Percentiles rank a stretch among this genome's conserved stretches.
Evolutionary conservation across 768 basidiomycete species (phyloP).

Genomic region (Cystofilobasidium capitatum): DNA sequence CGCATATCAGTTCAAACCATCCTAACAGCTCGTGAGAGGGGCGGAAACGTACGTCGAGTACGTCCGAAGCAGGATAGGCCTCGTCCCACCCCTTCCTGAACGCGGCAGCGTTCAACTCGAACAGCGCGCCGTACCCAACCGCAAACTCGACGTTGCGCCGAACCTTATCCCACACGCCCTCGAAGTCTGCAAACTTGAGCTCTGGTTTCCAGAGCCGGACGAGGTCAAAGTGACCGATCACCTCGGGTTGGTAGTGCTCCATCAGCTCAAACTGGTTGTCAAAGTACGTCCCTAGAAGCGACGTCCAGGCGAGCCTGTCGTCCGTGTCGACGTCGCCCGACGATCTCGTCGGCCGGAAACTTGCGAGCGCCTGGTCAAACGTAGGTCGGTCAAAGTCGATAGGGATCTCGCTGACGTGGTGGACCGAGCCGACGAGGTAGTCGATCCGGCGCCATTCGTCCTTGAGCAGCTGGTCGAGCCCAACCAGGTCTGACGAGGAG

Average conservation of each 20-base stretch:
- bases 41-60: slow-evolving; percentile 52
- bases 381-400: slow-evolving; percentile 82
- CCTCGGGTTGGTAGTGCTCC: slow-evolving; percentile 63
- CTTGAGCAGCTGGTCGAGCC: slow-evolving; percentile 50
- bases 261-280: slow-evolving; percentile 73
- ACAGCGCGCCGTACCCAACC: slow-evolving; percentile 73
- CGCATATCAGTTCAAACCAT: neutral
- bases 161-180: slow-evolving; percentile 54
- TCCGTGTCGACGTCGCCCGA: neutral
- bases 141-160: slow-evolving; percentile 66
- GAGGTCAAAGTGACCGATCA: slow-evolving; percentile 88
- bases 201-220: slow-evolving; percentile 72
- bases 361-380: slow-evolving; percentile 54
- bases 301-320: slow-evolving; percentile 24
- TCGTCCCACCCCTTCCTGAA: slow-evolving; percentile 82
- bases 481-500: slow-evolving; percentile 54
- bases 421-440: slow-evolving; percentile 84
- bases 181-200: slow-evolving; percentile 42
- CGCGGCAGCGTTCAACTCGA: slow-evolving; percentile 87
- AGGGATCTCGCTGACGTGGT: slow-evolving; percentile 76
- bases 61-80: slow-evolving; percentile 71
- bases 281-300: slow-evolving; percentile 54
- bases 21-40: neutral
- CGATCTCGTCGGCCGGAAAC: neutral
- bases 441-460: slow-evolving; percentile 52